Evolutionary conservation across 2,329 filamentous ascomycete genomes (phyloP), one percentile per base, ranked within the genome.

Genomic region (Neocatenulostroma microsporum): DNA sequence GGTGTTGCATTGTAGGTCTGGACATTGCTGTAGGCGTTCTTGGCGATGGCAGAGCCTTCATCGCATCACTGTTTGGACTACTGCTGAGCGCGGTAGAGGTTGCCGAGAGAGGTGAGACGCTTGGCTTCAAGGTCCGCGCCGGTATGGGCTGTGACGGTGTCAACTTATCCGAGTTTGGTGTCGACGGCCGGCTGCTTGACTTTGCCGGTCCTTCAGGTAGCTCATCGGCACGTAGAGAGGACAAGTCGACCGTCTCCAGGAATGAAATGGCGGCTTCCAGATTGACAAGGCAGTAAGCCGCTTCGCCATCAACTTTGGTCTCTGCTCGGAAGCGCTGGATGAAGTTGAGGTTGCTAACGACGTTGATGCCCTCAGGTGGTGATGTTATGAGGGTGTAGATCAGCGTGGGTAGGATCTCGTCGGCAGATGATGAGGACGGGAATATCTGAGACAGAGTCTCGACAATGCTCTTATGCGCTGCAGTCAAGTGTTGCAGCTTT

Each of bases 341-440:
- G 58, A 96, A 98, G 50, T 83, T 78, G n/a, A 93, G 69, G 58
- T 98, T 93, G 67, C 89, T 96, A 54, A 94, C 86, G 37, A 88
- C 82, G 58, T 88, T 84, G 31, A 96, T 80, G 21, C 80, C 76
- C 60, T 91, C 84, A 0, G 88, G 83, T 0, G 86, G 82, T 29
- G 88, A 81, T 3, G 87, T 95, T 56, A 98, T 93, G 42, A 98
- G 74, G 0, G 87, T 85, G 64, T 94, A 98, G 44, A 98, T 98
- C 45, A 98, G 73, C 61, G 94, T 94, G 1, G 91, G 91, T 59
- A 98, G 79, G 37, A 98, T 93, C 62, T 96, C 91, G 56, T 98
- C 91, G 3, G 91, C 91, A 1, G 91, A 96, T 1, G 91, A 94
- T 1, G 76, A 75, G 1, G 88, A 75, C 6, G 77, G 74, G 37